These are phyloP conservation scores for Xylaria flabelliformis DNA, from an alignment of 495 filamentous ascomycete species.

Conservation along the genomic window DNA sequence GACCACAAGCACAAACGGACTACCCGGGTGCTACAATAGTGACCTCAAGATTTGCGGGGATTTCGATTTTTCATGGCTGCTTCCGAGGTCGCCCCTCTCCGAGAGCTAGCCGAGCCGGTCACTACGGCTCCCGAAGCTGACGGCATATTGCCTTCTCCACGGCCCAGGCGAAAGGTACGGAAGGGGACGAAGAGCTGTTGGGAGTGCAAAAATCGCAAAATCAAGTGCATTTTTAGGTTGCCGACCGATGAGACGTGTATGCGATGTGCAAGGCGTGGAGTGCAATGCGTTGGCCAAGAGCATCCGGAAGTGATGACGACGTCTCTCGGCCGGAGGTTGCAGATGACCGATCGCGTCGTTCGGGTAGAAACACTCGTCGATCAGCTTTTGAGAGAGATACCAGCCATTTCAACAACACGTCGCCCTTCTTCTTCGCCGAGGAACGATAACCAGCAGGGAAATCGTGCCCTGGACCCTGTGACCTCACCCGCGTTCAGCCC, in stretches of 20 bases:
- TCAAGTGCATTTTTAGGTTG: slow-evolving; percentile 46
- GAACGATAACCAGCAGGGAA: slow-evolving; percentile 2
- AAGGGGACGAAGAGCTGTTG: slow-evolving; percentile 56
- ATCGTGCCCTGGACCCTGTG: background rate
- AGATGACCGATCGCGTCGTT: slow-evolving; percentile 36
- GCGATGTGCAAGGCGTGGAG: slow-evolving; percentile 46
- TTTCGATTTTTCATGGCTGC: background rate
- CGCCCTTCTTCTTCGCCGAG: background rate
- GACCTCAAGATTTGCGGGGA: slow-evolving; percentile 3
- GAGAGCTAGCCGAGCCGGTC: background rate
- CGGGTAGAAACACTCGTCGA: slow-evolving; percentile 44
- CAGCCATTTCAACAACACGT: slow-evolving; percentile 11
- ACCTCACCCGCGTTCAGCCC: background rate
- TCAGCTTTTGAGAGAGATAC: slow-evolving; percentile 29
- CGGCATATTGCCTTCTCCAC: background rate
- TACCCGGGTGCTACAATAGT: background rate
- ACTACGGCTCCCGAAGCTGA: background rate
- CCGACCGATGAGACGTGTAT: slow-evolving; percentile 41
- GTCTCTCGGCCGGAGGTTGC: slow-evolving; percentile 22
- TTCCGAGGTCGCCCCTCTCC: background rate
- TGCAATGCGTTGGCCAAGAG: slow-evolving; percentile 52
- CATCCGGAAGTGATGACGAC: slow-evolving; percentile 31
- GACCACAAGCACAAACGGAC: slow-evolving; percentile 14
- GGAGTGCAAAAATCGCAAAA: slow-evolving; percentile 55
- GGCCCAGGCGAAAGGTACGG: slow-evolving; percentile 41